Evolutionary conservation across 2,329 filamentous ascomycete species (phyloP).

Genomic region (Trichoderma sp.): DNA sequence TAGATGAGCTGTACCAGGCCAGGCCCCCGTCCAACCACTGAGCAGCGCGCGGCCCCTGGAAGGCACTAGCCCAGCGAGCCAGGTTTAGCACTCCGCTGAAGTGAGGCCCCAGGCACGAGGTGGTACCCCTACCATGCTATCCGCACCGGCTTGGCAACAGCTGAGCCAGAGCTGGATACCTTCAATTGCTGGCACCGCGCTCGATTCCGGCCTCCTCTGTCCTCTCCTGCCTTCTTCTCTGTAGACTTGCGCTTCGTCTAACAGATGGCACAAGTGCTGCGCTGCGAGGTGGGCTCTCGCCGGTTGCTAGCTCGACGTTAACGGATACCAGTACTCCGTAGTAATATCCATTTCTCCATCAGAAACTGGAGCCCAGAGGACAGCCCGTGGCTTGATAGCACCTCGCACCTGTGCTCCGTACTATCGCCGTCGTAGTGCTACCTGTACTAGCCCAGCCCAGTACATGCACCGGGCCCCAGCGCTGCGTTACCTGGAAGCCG

Average conservation of each 20-base stretch:
- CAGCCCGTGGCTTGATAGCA: background rate
- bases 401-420: background rate
- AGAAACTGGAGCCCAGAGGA: background rate
- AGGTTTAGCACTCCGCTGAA: constrained; percentile 4
- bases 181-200: background rate
- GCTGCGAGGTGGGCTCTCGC: background rate
- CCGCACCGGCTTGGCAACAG: background rate
- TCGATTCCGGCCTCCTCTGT: background rate
- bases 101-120: constrained; percentile 1
- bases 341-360: background rate
- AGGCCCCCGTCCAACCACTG: constrained; percentile 8
- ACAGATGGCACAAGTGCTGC: background rate
- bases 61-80: constrained; percentile 19
- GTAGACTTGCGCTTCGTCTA: background rate
- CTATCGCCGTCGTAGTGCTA: background rate
- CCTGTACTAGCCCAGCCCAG: background rate
- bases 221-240: background rate
- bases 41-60: constrained; percentile 10
- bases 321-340: constrained; percentile 10
- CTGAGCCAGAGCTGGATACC: background rate
- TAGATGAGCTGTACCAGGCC: constrained; percentile 21
- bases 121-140: background rate
- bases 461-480: constrained; percentile 1
- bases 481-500: constrained; percentile 26
- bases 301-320: background rate